Conservation (phyloP, 1,139 yeast genomes). For the Hansenula lynferdii region DNA sequence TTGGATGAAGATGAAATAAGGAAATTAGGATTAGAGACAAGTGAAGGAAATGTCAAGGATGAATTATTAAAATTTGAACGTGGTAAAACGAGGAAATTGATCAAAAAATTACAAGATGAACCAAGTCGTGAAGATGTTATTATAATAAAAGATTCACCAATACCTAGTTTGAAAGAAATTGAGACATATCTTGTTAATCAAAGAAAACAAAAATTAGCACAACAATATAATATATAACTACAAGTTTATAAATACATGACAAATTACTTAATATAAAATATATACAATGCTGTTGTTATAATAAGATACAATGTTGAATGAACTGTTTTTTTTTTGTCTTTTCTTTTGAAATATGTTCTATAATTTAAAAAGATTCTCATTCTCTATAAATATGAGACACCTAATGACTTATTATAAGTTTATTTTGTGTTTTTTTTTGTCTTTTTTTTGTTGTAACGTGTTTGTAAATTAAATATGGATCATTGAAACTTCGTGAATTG, state of each 20-base stretch:
- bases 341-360: background rate
- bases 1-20: constrained; percentile 5
- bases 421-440: background rate
- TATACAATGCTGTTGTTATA: constrained; percentile 3
- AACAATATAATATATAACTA: constrained; percentile 22
- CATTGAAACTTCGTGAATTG: background rate
- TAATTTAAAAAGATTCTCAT: too few species aligned
- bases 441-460: background rate
- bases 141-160: background rate
- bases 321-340: background rate
- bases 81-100: constrained; percentile 13
- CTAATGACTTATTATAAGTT: background rate
- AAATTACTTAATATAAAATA: background rate
- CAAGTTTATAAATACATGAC: background rate
- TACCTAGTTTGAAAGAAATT: constrained; percentile 29
- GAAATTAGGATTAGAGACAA: too few species aligned
- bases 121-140: background rate
- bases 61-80: constrained; percentile 17
- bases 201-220: constrained; percentile 39
- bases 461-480: background rate
- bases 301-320: background rate
- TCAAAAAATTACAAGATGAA: background rate
- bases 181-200: constrained; percentile 42
- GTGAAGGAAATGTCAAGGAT: constrained; percentile 4
- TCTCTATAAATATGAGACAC: too few species aligned